phyloP scores from a whole-genome alignment of 345 rosid genomes.

The Rhodomyrtus tomentosa region DNA sequence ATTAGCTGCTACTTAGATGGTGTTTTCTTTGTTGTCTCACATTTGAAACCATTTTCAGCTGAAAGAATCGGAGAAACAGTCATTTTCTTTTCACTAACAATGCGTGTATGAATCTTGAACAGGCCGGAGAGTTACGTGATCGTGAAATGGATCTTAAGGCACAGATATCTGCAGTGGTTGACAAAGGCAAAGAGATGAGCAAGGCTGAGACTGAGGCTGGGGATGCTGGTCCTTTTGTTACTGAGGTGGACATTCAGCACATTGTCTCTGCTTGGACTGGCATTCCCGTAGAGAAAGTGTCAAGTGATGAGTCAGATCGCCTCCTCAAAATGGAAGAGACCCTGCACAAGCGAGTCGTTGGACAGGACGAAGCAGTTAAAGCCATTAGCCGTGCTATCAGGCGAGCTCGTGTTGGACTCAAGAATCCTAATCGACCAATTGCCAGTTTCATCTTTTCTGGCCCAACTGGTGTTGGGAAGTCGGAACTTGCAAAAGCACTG shows the following conservation, averaged over 20 bases:
- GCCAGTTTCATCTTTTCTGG: slow-evolving; percentile 58
- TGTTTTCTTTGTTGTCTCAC: background rate
- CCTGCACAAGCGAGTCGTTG: slow-evolving; percentile 16
- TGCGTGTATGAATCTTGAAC: slow-evolving; percentile 1
- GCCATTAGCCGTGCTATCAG: slow-evolving; percentile 49
- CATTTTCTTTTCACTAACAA: background rate
- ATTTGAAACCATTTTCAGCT: background rate
- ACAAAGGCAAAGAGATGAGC: slow-evolving; percentile 89
- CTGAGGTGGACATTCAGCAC: slow-evolving; percentile 16
- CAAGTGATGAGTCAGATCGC: slow-evolving; percentile 17
- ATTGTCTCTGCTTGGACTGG: slow-evolving; percentile 30
- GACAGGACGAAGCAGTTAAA: slow-evolving; percentile 29
- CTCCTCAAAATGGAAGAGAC: slow-evolving; percentile 22
- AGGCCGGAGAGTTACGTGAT: slow-evolving; percentile 95
- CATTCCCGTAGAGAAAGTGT: slow-evolving; percentile 33
- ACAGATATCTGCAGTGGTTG: slow-evolving; percentile 68
- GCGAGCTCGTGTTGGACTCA: slow-evolving; percentile 53
- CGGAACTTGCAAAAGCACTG: slow-evolving; percentile 50
- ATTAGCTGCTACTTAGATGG: background rate
- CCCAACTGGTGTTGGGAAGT: slow-evolving; percentile 57
- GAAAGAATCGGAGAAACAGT: background rate
- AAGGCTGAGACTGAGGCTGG: slow-evolving; percentile 98
- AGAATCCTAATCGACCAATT: slow-evolving; percentile 50
- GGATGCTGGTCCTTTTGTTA: slow-evolving; percentile 58
- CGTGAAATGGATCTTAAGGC: slow-evolving; percentile 95